These are phyloP conservation scores for Rhizopus microsporus DNA, from an alignment of 371 early-diverging fungal genomes.

Conservation along the genomic window DNA sequence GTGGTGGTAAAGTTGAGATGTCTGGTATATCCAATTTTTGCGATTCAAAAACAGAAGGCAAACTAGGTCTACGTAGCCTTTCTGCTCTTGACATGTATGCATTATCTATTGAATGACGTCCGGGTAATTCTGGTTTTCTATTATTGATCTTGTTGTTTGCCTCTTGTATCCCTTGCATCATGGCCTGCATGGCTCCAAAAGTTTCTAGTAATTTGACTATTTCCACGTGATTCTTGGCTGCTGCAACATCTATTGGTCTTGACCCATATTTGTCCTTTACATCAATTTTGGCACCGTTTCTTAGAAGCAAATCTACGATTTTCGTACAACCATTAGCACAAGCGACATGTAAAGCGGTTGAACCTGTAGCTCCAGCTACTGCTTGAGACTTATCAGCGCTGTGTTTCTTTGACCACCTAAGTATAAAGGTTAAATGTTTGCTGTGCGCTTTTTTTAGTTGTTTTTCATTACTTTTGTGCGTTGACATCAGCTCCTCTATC, in stretches of 20 bases:
- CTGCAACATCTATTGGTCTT: conserved; percentile 59
- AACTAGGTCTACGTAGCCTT: conserved; percentile 21
- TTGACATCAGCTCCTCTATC: conserved; percentile 70
- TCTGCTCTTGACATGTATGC: conserved; percentile 9
- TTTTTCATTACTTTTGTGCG: conserved; percentile 40
- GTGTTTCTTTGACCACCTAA: conserved; percentile 31
- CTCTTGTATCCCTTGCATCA: conserved; percentile 31
- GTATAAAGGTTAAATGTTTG: background rate
- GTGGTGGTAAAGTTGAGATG: conserved; percentile 24
- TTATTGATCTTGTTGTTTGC: conserved; percentile 9
- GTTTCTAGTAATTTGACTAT: conserved; percentile 45
- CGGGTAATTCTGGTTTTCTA: conserved; percentile 6
- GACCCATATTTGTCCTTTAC: conserved; percentile 69
- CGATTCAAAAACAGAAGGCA: conserved; percentile 26
- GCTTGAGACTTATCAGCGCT: conserved; percentile 29
- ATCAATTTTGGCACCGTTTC: conserved; percentile 60
- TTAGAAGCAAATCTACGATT: conserved; percentile 61
- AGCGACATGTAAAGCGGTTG: conserved; percentile 77
- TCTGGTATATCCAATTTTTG: conserved; percentile 25
- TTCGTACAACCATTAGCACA: conserved; percentile 67
- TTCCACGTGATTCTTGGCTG: conserved; percentile 58
- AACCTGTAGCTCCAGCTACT: conserved; percentile 50
- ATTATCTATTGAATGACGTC: conserved; percentile 26
- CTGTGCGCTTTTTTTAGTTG: background rate
- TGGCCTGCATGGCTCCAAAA: conserved; percentile 23